Evolutionary conservation across 345 rosid species (phyloP).

Genomic region (Heritiera littoralis): DNA sequence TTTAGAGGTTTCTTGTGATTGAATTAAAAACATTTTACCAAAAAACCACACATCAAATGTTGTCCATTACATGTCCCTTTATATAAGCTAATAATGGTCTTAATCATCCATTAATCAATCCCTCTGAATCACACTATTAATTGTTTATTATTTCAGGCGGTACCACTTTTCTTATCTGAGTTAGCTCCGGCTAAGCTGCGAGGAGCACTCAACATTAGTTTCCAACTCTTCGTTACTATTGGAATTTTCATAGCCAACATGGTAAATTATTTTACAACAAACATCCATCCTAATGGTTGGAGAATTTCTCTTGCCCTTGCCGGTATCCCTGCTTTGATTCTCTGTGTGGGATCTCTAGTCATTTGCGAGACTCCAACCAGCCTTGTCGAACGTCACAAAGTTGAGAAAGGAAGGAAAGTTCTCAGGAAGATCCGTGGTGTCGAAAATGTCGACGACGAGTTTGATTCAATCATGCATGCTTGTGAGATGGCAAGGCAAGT

Average conservation of each 20-base stretch:
- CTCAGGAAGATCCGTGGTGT: constrained; percentile 51
- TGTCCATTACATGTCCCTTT: too few species aligned
- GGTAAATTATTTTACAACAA: constrained; percentile 41
- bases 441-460: constrained; percentile 37
- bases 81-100: too few species aligned
- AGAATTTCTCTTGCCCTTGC: constrained; percentile 39
- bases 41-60: too few species aligned
- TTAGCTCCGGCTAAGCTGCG: constrained; percentile 46
- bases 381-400: constrained; percentile 50
- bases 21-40: too few species aligned
- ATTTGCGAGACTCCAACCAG: constrained; percentile 66
- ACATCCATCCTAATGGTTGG: constrained; percentile 44
- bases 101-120: too few species aligned
- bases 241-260: constrained; percentile 65
- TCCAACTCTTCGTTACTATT: constrained; percentile 70
- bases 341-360: constrained; percentile 45
- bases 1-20: too few species aligned
- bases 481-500: constrained; percentile 36
- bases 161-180: constrained; percentile 53
- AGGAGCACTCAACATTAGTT: constrained; percentile 52
- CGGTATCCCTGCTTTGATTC: constrained; percentile 44
- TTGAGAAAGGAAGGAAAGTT: constrained; percentile 43
- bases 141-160: constrained; percentile 38
- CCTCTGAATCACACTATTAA: background rate
- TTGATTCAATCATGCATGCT: constrained; percentile 32